Evolutionary conservation across 2,329 filamentous ascomycete genomes (phyloP).

Genomic region (Seiridium unicorne): DNA sequence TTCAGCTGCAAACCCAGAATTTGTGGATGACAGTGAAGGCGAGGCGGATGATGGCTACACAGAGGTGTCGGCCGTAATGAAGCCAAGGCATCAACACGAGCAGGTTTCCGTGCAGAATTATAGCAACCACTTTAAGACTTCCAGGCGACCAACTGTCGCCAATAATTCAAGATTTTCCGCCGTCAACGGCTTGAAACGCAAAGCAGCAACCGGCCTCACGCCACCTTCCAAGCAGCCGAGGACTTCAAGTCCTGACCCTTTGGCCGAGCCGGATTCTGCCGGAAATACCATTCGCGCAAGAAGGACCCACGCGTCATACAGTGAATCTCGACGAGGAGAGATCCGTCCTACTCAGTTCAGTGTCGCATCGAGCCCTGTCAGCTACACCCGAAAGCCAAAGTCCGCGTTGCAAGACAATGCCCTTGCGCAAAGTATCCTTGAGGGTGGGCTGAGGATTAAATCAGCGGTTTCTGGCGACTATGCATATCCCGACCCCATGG

Average conservation of each 20-base stretch:
- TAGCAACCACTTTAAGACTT: too few species aligned
- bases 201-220: neutral
- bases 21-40: neutral
- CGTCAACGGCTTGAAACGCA: neutral
- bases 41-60: neutral
- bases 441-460: neutral
- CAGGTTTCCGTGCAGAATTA: too few species aligned
- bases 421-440: neutral
- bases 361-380: neutral
- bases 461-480: neutral
- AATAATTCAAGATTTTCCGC: neutral
- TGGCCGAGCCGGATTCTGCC: neutral
- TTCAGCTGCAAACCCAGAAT: neutral
- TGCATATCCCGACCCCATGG: constrained; percentile 15
- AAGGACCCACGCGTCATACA: neutral
- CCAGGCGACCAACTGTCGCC: too few species aligned
- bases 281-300: neutral
- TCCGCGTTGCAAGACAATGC: neutral
- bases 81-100: too few species aligned
- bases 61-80: neutral
- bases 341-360: neutral
- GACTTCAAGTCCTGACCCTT: constrained; percentile 6
- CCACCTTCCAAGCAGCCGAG: neutral
- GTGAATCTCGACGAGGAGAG: neutral
- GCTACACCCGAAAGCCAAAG: neutral